A percentile compares a stretch with the other conserved stretches of the same genome.
Evolutionary conservation across 2,329 filamentous ascomycete species (phyloP).

Genomic region (Curvularia lunata): DNA sequence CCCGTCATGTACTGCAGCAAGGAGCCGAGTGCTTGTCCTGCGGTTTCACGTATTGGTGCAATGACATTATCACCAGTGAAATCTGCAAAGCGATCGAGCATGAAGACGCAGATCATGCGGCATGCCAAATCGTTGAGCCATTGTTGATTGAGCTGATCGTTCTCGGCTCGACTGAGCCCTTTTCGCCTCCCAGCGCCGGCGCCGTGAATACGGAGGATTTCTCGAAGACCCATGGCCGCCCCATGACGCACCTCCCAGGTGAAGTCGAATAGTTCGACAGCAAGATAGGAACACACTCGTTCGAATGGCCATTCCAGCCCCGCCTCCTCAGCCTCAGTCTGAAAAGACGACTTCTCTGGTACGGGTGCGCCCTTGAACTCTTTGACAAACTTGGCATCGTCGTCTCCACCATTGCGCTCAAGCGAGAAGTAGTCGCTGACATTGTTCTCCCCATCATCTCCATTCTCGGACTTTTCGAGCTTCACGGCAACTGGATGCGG

Average conservation of each 20-base stretch:
- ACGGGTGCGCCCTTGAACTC: slow-evolving; percentile 89
- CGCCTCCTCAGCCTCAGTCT: slow-evolving; percentile 76
- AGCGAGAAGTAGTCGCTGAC: slow-evolving; percentile 84
- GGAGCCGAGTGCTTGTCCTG: slow-evolving; percentile 90
- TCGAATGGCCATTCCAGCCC: slow-evolving; percentile 94
- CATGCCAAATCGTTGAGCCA: slow-evolving; percentile 98
- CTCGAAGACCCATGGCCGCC: slow-evolving; percentile 91
- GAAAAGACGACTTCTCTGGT: slow-evolving; percentile 84
- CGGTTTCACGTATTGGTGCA: slow-evolving; percentile 92
- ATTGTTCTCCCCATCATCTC: slow-evolving; percentile 54
- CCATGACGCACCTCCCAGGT: slow-evolving; percentile 97
- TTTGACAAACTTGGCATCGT: slow-evolving; percentile 89
- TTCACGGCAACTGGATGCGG: slow-evolving; percentile 60
- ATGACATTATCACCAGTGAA: slow-evolving; percentile 98
- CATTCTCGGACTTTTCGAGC: slow-evolving; percentile 66
- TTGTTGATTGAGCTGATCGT: slow-evolving; percentile 77
- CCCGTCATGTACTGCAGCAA: slow-evolving; percentile 83
- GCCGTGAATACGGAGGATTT: slow-evolving; percentile 91
- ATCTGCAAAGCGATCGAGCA: slow-evolving; percentile 96
- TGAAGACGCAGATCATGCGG: slow-evolving; percentile 91
- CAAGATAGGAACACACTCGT: slow-evolving; percentile 89
- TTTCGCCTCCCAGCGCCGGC: slow-evolving; percentile 80
- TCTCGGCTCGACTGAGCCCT: slow-evolving; percentile 73
- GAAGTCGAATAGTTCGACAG: slow-evolving; percentile 89
- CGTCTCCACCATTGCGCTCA: slow-evolving; percentile 79